These are phyloP conservation scores for Amanita exitialis DNA, from an alignment of 768 basidiomycete genomes.

Conservation along the genomic window DNA sequence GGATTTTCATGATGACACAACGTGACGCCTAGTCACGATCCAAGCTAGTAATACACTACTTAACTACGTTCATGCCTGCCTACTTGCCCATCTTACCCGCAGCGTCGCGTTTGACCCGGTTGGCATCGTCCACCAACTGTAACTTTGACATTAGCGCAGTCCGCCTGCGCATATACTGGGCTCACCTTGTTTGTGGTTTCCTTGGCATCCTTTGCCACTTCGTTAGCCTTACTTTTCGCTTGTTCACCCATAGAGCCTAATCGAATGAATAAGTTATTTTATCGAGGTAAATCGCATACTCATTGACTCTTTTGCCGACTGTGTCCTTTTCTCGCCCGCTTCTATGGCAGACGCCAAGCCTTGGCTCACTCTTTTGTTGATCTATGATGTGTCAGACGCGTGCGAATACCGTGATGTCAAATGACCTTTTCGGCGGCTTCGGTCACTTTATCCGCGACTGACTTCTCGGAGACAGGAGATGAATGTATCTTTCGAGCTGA, in stretches of 20 bases:
- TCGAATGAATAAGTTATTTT: neutral
- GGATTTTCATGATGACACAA: slow-evolving; percentile 16
- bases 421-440: slow-evolving; percentile 33
- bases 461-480: slow-evolving; percentile 24
- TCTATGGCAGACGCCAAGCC: slow-evolving; percentile 37
- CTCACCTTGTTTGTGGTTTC: slow-evolving; percentile 1
- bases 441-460: slow-evolving; percentile 32
- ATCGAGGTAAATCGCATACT: slow-evolving; percentile 15
- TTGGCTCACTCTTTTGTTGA: slow-evolving; percentile 34
- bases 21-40: too few species aligned
- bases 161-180: neutral
- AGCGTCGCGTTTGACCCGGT: neutral
- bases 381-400: slow-evolving; percentile 15
- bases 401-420: too few species aligned
- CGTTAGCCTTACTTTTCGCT: slow-evolving; percentile 26
- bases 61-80: too few species aligned
- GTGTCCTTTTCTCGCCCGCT: slow-evolving; percentile 30
- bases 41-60: too few species aligned
- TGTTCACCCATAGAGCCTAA: slow-evolving; percentile 26
- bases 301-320: slow-evolving; percentile 30
- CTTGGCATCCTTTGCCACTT: slow-evolving; percentile 24
- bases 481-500: slow-evolving; percentile 23
- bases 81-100: neutral
- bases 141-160: neutral
- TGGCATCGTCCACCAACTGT: neutral